Conservation (phyloP, 78 protist species). For the Thecamonas trahens region DNA sequence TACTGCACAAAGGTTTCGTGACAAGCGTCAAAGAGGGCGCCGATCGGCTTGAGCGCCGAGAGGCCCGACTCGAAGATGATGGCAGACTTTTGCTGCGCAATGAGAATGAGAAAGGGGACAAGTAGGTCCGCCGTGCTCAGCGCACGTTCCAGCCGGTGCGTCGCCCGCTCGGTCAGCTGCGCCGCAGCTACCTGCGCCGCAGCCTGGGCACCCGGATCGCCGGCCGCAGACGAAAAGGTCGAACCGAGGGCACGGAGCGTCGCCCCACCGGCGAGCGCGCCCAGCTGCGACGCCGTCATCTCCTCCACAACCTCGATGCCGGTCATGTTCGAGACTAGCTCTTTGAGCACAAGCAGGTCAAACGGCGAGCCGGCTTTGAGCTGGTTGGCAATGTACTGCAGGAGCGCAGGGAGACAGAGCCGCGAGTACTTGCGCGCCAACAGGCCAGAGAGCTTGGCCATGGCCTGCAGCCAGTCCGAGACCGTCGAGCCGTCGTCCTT, state of each 20-base stretch:
- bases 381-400: slow-evolving; percentile 9
- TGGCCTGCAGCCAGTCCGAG: slow-evolving; percentile 8
- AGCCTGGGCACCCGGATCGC: too few species aligned
- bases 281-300: background rate
- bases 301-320: background rate
- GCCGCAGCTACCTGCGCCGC: too few species aligned
- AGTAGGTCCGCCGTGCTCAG: background rate
- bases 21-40: slow-evolving; percentile 5
- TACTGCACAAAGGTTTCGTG: background rate
- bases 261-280: slow-evolving; percentile 12
- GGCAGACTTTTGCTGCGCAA: background rate
- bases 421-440: slow-evolving; percentile 4
- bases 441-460: slow-evolving; percentile 4
- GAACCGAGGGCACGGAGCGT: background rate
- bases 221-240: background rate
- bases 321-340: slow-evolving; percentile 5
- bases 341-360: background rate
- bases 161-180: background rate
- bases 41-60: slow-evolving; percentile 1
- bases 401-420: slow-evolving; percentile 8
- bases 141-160: background rate
- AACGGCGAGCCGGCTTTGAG: background rate
- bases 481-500: slow-evolving; percentile 18
- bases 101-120: background rate
- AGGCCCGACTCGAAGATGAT: background rate